Evolutionary conservation across 306 rosid genomes (phyloP), one percentile per base, ranked within the genome.

Genomic region (Calophaca sinica): DNA sequence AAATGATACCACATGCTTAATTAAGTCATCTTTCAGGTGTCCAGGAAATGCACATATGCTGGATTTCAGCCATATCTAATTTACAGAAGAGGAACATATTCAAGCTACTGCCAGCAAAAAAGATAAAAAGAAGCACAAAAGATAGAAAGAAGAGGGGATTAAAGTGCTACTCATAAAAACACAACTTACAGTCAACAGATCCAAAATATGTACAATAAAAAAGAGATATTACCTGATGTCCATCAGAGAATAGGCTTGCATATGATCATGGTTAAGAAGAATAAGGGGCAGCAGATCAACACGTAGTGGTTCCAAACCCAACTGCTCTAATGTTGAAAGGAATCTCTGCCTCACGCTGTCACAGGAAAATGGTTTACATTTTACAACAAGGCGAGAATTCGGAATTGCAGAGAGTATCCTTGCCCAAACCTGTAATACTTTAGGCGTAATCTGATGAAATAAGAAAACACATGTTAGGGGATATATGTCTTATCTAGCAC

Each of bases 221-320:
- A 45, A 69, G 6, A 53, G 54, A 67, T 32, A 77, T 76, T 86
- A 93, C 98, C 98, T 93, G 42, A 93, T 90, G 88, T 93, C 98
- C 98, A 93, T 93, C 61, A 93, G 88, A 79, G 98, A 93, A 82
- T 93, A 93, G 13, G 98, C 93, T 84, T 93, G 98, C 98, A 93
- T 86, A 61, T 93, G 98, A 73, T 93, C 98, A 1, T 90, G 96
- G 78, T 93, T 93, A 29, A 93, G 90, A 85, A 93, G 92, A 78
- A 93, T 89, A 52, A 93, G 86, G 69, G 98, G 98, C 76, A 93
- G 88, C 77, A 93, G 98, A 84, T 93, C 98, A 74, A 93, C 93
- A 55, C 98, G 93, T 32, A 90, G 85, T 10, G 98, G 86, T 74
- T 90, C 97, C 82, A 93, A 77, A 53, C 98, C 98, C 68, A 90